These are phyloP conservation scores for Priceomyces carsonii DNA, from an alignment of 805 yeast genomes.

Conservation along the genomic window DNA sequence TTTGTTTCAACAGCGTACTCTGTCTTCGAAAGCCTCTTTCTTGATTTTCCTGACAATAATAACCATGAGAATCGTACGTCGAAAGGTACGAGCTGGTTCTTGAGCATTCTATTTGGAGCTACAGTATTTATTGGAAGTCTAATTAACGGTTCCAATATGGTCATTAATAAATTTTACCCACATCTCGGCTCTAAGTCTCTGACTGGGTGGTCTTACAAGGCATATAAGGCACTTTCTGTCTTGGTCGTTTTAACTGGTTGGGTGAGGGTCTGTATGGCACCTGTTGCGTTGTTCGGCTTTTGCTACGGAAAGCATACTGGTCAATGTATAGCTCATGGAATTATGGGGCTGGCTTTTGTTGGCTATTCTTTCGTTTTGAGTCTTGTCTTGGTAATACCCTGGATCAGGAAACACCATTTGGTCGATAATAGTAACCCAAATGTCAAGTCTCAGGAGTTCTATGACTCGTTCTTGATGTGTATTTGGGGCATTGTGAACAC, in stretches of 20 bases:
- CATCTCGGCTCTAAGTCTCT: conserved; percentile 39
- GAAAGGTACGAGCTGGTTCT: conserved; percentile 67
- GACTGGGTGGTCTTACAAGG: conserved; percentile 26
- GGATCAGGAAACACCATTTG: conserved; percentile 57
- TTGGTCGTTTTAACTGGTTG: conserved; percentile 61
- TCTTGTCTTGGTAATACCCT: conserved; percentile 68
- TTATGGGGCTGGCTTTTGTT: conserved; percentile 91
- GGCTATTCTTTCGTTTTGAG: conserved; percentile 73
- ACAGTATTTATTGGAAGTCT: conserved; percentile 57
- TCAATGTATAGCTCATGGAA: conserved; percentile 95
- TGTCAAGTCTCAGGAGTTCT: conserved; percentile 72
- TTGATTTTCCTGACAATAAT: conserved; percentile 62
- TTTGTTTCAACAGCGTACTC: conserved; percentile 50
- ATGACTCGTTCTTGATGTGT: conserved; percentile 78
- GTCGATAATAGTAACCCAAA: conserved; percentile 16
- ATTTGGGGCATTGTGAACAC: conserved; percentile 93
- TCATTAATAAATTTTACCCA: conserved; percentile 35
- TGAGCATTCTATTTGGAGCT: conserved; percentile 46
- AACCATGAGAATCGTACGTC: conserved; percentile 70
- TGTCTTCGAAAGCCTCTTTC: conserved; percentile 53
- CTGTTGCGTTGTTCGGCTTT: conserved; percentile 82
- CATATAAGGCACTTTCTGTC: conserved; percentile 49
- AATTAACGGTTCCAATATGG: conserved; percentile 51
- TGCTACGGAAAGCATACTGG: conserved; percentile 85
- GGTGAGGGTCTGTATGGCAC: conserved; percentile 78